A percentile compares a stretch with the other conserved stretches of the same genome.
Conservation (phyloP, 495 filamentous ascomycete genomes). For the Cudoniella acicularis region DNA sequence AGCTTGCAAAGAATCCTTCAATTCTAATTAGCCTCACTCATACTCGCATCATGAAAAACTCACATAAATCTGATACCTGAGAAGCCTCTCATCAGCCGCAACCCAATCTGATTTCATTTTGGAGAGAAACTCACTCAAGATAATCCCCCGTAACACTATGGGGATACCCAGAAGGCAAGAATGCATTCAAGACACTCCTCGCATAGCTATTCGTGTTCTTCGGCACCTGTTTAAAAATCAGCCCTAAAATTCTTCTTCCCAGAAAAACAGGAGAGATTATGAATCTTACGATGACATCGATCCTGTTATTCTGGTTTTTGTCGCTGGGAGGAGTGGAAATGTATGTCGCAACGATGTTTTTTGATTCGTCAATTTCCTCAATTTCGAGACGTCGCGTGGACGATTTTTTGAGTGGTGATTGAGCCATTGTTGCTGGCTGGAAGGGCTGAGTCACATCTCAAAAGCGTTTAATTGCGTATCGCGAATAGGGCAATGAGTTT, state of each 20-base stretch:
- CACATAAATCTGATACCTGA: slow-evolving; percentile 75
- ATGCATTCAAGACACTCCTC: slow-evolving; percentile 57
- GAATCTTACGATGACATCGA: slow-evolving; percentile 26
- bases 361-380: slow-evolving; percentile 48
- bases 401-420: not conserved
- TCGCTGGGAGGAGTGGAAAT: slow-evolving; percentile 22
- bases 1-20: slow-evolving; percentile 88
- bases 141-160: slow-evolving; percentile 90
- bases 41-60: slow-evolving; percentile 1
- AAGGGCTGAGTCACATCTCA: no score
- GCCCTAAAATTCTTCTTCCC: not conserved
- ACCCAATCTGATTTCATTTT: not conserved
- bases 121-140: slow-evolving; percentile 56
- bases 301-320: slow-evolving; percentile 3
- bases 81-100: slow-evolving; percentile 1
- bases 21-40: not conserved
- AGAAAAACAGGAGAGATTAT: slow-evolving; percentile 1
- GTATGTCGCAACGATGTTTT: slow-evolving; percentile 45
- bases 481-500: no score
- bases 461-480: no score
- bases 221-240: slow-evolving; percentile 11
- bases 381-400: slow-evolving; percentile 20
- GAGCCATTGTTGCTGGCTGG: slow-evolving; percentile 6
- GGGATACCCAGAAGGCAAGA: slow-evolving; percentile 91
- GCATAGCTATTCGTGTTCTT: slow-evolving; percentile 14